Evolutionary conservation across 352 stramenopile species (phyloP).

Genomic region (Phytophthora sp.): DNA sequence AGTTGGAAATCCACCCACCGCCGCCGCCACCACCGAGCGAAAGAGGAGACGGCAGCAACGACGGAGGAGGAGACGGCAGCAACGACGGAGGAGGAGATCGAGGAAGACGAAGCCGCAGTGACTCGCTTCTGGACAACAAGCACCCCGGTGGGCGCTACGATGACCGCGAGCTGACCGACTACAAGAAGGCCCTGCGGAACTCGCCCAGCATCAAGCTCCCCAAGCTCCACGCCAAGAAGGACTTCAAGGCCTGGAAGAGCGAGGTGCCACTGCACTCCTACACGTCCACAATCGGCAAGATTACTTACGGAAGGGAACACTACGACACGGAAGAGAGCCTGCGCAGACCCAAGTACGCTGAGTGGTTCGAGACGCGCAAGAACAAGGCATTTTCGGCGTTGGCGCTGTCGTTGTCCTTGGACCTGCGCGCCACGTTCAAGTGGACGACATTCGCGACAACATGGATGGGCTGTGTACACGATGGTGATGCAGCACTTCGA

Average conservation of each 20-base stretch:
- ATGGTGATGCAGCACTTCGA: slow-evolving; percentile 10
- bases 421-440: slow-evolving; percentile 7
- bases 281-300: background rate
- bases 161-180: no score
- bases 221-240: background rate
- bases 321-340: background rate
- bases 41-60: no score
- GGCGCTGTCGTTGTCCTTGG: slow-evolving; percentile 4
- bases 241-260: slow-evolving; percentile 12
- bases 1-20: no score
- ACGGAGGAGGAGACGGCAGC: no score
- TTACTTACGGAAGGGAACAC: slow-evolving; percentile 6
- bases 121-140: no score
- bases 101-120: no score
- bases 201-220: slow-evolving; percentile 1
- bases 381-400: slow-evolving; percentile 15
- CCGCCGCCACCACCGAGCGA: no score
- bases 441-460: slow-evolving; percentile 9
- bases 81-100: no score
- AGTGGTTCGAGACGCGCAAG: slow-evolving; percentile 3
- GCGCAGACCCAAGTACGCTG: background rate
- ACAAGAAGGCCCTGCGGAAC: slow-evolving; percentile 5
- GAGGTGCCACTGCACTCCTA: slow-evolving; percentile 7
- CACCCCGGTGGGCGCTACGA: slow-evolving; percentile 3
- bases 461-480: slow-evolving; percentile 8